Conservation (phyloP, 805 yeast genomes). For the Pichia insulana region DNA sequence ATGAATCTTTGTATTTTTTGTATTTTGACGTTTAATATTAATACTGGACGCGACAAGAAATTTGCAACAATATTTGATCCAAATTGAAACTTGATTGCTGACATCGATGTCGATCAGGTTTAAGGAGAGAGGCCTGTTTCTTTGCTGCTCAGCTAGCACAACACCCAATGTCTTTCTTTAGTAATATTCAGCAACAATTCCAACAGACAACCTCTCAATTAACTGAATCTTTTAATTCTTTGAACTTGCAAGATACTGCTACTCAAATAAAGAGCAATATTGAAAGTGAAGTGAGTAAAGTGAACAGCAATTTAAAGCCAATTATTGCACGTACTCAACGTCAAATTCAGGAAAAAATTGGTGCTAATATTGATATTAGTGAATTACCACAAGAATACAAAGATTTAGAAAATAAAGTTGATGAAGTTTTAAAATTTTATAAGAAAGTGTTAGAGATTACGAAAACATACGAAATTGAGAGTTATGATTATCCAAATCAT, state of each 20-base stretch:
- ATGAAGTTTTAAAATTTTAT: constrained; percentile 52
- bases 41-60: too few species aligned
- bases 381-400: constrained; percentile 70
- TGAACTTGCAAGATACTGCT: constrained; percentile 29
- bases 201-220: constrained; percentile 17
- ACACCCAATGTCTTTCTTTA: constrained; percentile 18
- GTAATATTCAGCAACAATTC: constrained; percentile 17
- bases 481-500: constrained; percentile 80
- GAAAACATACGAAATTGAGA: constrained; percentile 60
- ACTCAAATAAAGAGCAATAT: constrained; percentile 24
- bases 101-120: too few species aligned
- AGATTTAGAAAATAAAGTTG: constrained; percentile 58
- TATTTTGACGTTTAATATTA: too few species aligned
- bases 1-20: background rate
- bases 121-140: too few species aligned
- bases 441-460: constrained; percentile 42
- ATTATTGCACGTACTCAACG: constrained; percentile 51
- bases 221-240: constrained; percentile 21
- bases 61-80: too few species aligned
- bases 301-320: constrained; percentile 30
- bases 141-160: background rate
- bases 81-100: too few species aligned
- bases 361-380: constrained; percentile 56
- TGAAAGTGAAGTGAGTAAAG: constrained; percentile 26
- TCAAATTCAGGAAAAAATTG: constrained; percentile 50